Percentiles rank a stretch among this genome's conserved stretches.
These are phyloP conservation scores for Escallonia rubra DNA, from an alignment of 129 eudicot genomes.

Conservation along the genomic window DNA sequence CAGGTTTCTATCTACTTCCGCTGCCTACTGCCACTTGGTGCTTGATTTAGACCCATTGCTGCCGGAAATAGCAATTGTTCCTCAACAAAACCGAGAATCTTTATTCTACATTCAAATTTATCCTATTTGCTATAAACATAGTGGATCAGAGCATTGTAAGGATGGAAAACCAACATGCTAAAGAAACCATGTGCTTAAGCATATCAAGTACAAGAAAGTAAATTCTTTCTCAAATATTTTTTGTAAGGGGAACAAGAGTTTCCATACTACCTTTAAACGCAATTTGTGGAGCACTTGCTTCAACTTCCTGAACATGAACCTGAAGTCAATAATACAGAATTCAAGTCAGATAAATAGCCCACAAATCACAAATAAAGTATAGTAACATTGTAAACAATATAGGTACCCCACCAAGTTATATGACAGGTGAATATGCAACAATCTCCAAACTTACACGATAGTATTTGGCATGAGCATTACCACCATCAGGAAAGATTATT, in stretches of 20 bases:
- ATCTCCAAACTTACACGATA: conserved; percentile 65
- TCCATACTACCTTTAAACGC: conserved; percentile 41
- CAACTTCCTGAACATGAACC: conserved; percentile 92
- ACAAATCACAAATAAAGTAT: conserved; percentile 3
- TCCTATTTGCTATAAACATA: too few relatives aligned
- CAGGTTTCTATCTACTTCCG: background rate
- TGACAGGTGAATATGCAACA: background rate
- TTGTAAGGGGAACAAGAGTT: background rate
- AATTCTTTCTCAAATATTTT: conserved; percentile 3
- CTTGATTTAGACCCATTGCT: background rate
- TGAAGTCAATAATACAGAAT: conserved; percentile 26
- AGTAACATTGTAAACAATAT: conserved; percentile 3
- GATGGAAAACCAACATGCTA: too few relatives aligned
- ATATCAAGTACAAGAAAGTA: background rate
- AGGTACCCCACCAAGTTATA: conserved; percentile 6
- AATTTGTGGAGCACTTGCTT: conserved; percentile 40
- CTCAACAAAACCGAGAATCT: too few relatives aligned
- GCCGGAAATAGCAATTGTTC: background rate
- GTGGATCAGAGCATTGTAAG: too few relatives aligned
- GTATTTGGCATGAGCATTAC: conserved; percentile 66
- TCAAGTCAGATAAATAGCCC: conserved; percentile 6
- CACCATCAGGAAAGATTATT: conserved; percentile 60
- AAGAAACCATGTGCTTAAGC: background rate
- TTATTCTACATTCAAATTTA: too few relatives aligned
- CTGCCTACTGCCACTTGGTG: background rate